phyloP scores from a whole-genome alignment of 2,329 filamentous ascomycete species.

The Fusarium hainanense region DNA sequence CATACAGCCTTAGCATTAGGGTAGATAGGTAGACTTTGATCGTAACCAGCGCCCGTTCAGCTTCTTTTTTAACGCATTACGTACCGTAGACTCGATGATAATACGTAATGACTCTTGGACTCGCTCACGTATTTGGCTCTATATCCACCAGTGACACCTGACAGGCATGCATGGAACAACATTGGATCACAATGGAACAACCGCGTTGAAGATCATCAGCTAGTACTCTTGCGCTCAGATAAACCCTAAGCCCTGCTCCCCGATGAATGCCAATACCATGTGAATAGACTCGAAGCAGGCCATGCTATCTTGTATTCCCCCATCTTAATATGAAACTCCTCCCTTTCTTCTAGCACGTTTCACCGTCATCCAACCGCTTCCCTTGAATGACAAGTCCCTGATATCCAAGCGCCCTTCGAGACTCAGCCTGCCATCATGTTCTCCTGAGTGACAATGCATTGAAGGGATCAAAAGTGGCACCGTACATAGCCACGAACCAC shows the following conservation, averaged over 20 bases:
- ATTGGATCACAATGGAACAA: neutral
- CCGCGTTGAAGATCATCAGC: constrained; percentile 5
- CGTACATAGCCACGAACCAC: neutral
- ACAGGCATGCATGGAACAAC: constrained; percentile 3
- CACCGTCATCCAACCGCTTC: constrained; percentile 9
- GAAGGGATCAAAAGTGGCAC: neutral
- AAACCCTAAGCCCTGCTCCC: neutral
- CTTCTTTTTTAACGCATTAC: neutral
- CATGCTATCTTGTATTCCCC: neutral
- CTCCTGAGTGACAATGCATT: neutral
- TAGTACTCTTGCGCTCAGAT: neutral
- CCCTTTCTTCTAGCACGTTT: constrained; percentile 29
- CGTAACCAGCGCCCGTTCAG: neutral
- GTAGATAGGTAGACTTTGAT: neutral
- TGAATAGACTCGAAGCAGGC: constrained; percentile 12
- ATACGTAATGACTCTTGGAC: neutral
- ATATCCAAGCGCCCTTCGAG: neutral
- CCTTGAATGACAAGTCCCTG: constrained; percentile 1
- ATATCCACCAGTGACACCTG: constrained; percentile 2
- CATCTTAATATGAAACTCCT: constrained; percentile 12
- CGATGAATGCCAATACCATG: neutral
- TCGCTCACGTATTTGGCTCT: neutral
- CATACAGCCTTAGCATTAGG: neutral
- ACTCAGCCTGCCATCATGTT: neutral
- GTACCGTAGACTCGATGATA: neutral